A percentile compares a stretch with the other conserved stretches of the same genome.
Conservation (phyloP, 2,329 filamentous ascomycete genomes). For the Hysterium pulicare region DNA sequence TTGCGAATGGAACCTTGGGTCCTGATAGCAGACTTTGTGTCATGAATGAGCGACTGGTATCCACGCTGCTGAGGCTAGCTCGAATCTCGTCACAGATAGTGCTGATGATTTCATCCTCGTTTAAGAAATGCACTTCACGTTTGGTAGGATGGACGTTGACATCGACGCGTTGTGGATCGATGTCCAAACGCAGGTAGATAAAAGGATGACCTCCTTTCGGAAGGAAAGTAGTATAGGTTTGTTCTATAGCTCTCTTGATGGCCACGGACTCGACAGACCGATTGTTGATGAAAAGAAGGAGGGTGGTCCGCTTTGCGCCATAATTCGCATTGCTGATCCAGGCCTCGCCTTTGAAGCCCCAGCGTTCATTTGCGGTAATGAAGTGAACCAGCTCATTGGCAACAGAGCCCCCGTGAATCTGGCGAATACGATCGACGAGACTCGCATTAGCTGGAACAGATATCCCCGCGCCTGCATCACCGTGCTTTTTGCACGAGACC, state of each 20-base stretch:
- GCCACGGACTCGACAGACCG: conserved; percentile 84
- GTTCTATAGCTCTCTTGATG: conserved; percentile 87
- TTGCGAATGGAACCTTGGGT: conserved; percentile 37
- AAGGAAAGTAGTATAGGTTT: conserved; percentile 80
- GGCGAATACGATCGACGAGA: conserved; percentile 78
- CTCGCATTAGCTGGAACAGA: conserved; percentile 72
- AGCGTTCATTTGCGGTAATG: conserved; percentile 66
- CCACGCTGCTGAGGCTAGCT: conserved; percentile 75
- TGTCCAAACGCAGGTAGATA: conserved; percentile 85
- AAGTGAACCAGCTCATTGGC: conserved; percentile 86
- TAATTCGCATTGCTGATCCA: conserved; percentile 93
- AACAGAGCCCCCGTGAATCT: conserved; percentile 79
- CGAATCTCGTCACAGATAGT: conserved; percentile 78
- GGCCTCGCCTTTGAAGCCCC: conserved; percentile 79
- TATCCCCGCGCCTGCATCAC: conserved; percentile 78
- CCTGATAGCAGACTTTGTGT: conserved; percentile 75
- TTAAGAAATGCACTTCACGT: conserved; percentile 92
- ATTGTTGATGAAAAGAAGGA: conserved; percentile 95
- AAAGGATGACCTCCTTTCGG: conserved; percentile 95
- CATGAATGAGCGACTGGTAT: conserved; percentile 90
- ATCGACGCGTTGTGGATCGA: conserved; percentile 87
- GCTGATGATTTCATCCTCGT: conserved; percentile 94
- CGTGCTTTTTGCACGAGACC: conserved; percentile 95
- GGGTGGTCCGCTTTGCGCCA: conserved; percentile 80
- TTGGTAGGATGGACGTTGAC: conserved; percentile 99